A percentile compares a stretch with the other conserved stretches of the same genome.
Evolutionary conservation across 306 rosid species (phyloP).

Genomic region (Quercus mongolica): DNA sequence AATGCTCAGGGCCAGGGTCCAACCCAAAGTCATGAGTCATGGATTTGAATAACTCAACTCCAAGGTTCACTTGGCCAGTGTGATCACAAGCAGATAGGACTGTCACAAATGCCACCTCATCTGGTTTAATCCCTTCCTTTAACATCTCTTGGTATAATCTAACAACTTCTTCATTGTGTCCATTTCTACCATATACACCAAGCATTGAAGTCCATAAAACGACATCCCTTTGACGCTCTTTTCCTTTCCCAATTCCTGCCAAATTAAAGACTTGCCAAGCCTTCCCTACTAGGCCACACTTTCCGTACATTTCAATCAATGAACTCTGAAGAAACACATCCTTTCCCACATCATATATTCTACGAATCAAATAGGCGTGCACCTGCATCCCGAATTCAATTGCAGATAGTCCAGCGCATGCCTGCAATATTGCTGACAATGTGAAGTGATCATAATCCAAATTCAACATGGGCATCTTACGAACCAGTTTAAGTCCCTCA

Average conservation of each 20-base stretch:
- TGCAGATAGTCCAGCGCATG: conserved; percentile 63
- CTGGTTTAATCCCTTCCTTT: conserved; percentile 60
- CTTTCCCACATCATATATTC: conserved; percentile 26
- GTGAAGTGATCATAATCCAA: conserved; percentile 65
- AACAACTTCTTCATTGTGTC: conserved; percentile 48
- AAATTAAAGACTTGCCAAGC: conserved; percentile 55
- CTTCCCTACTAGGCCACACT: conserved; percentile 60
- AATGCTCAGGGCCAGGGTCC: conserved; percentile 72
- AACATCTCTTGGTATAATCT: conserved; percentile 56
- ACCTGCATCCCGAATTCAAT: conserved; percentile 63
- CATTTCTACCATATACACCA: conserved; percentile 68
- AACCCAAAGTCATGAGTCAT: conserved; percentile 56
- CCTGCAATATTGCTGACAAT: conserved; percentile 56
- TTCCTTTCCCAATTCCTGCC: conserved; percentile 39
- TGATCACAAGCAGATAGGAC: conserved; percentile 72
- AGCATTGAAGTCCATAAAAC: conserved; percentile 80
- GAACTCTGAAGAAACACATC: conserved; percentile 68
- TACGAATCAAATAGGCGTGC: conserved; percentile 51
- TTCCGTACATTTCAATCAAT: conserved; percentile 75
- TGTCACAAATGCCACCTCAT: conserved; percentile 60
- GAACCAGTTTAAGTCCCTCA: conserved; percentile 48
- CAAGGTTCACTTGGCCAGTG: conserved; percentile 65
- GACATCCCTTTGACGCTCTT: conserved; percentile 48
- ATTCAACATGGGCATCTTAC: conserved; percentile 52
- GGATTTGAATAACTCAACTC: conserved; percentile 64